These are phyloP conservation scores for Setomelanomma holmii DNA, from an alignment of 2,329 filamentous ascomycete species.

Conservation along the genomic window DNA sequence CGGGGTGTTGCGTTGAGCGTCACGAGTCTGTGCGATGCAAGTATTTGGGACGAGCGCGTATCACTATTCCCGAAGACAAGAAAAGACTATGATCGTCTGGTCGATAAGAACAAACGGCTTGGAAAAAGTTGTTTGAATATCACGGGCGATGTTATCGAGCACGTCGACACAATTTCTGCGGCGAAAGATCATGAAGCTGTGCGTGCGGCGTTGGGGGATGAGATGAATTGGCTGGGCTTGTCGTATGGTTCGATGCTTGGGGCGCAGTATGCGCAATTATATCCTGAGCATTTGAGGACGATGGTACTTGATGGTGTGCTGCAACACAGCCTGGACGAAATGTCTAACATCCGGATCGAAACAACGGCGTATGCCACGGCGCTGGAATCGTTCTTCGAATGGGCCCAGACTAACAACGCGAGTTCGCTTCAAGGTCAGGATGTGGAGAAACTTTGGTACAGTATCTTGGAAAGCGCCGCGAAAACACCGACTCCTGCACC, in stretches of 20 bases:
- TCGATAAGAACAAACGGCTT: conserved; percentile 50
- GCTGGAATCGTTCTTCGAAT: conserved; percentile 49
- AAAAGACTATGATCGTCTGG: conserved; percentile 46
- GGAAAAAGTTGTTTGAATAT: conserved; percentile 50
- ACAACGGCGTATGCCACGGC: conserved; percentile 46
- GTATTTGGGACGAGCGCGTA: conserved; percentile 47
- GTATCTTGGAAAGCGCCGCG: conserved; percentile 34
- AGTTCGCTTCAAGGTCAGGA: conserved; percentile 43
- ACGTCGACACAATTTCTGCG: conserved; percentile 51
- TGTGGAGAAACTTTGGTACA: conserved; percentile 26
- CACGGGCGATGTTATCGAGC: conserved; percentile 51
- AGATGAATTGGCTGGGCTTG: conserved; percentile 52
- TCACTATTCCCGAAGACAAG: conserved; percentile 49
- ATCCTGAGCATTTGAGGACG: conserved; percentile 51
- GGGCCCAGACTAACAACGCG: conserved; percentile 40
- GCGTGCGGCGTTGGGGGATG: conserved; percentile 40
- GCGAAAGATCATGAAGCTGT: conserved; percentile 48
- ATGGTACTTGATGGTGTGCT: conserved; percentile 56
- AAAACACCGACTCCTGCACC: conserved; percentile 46
- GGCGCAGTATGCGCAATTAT: conserved; percentile 54
- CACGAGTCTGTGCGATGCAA: conserved; percentile 49
- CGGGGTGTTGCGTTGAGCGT: conserved; percentile 54
- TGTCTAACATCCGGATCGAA: conserved; percentile 47
- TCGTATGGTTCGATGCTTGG: conserved; percentile 58
- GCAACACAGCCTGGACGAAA: conserved; percentile 50